Base-by-base conservation (phyloP, 2,329 filamentous ascomycete genomes). In the Chaetomium sp. region DNA sequence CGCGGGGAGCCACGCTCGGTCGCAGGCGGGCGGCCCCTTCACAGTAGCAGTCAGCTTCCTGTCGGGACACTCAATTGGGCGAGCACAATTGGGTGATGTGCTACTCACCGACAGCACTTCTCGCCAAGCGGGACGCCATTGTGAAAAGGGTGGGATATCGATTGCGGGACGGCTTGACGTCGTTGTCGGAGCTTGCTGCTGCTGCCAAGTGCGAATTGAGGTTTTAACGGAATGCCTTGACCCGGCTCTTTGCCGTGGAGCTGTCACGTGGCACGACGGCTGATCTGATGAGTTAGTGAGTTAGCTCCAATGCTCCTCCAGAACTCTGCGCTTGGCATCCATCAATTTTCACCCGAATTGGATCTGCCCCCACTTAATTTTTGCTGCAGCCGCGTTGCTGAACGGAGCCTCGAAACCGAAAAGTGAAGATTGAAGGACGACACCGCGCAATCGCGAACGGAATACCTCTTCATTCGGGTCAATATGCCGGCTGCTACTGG, bases 111-210 rank as follows among this genome's bases (percentile, higher is more conserved):
- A 94, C 84, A 83, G 93, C 92, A 87, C 89, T 93, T 87, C 91
- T 93, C 87, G 90, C 92, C 85, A 98, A 87, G 86, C 93, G 92
- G 82, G 92, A 97, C 86, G 94, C 94, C 94, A 98, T 98, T 90
- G 85, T 91, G 86, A 80, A 42, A 42, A 79, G 82, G 84, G 80
- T 81, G 81, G 81, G 79, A 81, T 82, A 82, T 83, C 80, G 77
- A 79, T 77, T 81, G 77, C 68, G 76, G 77, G 75, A 71, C 75
- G 74, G 75, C 75, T 78, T 78, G 75, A 77, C 72, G 70, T 73
- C 75, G 74, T 77, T 75, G 74, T 77, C 76, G 77, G 75, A 78
- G 77, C 78, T 81, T 45, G 38, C 38, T 38, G 16, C 65, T 59
- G 57, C 55, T 64, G 67, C 75, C 72, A 74, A 78, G 76, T 77